Conservation (phyloP, 2,329 filamentous ascomycete species). For the Penicillium sp. region DNA sequence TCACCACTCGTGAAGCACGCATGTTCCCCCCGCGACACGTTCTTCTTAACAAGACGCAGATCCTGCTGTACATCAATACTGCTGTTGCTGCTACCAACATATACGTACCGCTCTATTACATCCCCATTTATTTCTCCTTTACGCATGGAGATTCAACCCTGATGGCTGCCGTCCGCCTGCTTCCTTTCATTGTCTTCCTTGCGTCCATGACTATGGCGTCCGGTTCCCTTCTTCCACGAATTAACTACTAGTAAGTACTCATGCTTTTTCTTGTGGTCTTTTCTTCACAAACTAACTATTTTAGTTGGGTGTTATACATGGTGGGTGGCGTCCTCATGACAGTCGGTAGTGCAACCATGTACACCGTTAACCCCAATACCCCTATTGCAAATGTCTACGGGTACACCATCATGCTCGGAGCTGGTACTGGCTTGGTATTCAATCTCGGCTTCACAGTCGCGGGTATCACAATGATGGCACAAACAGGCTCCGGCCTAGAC, state of each 20-base stretch:
- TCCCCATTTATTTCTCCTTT: neutral
- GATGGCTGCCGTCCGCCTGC: neutral
- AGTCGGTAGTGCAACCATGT: conserved; percentile 21
- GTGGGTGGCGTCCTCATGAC: conserved; percentile 21
- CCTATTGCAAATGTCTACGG: conserved; percentile 21
- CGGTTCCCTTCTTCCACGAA: conserved; percentile 14
- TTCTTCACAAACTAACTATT: neutral
- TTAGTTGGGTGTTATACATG: conserved; percentile 22
- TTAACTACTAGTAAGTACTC: neutral
- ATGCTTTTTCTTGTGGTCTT: neutral
- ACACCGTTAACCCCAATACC: conserved; percentile 18
- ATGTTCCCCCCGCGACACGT: neutral
- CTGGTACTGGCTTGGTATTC: conserved; percentile 19
- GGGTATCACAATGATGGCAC: neutral
- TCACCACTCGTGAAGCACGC: neutral
- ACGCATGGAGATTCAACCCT: neutral
- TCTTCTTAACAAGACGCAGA: conserved; percentile 8
- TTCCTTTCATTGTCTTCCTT: neutral
- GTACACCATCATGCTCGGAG: conserved; percentile 21
- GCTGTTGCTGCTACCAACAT: neutral
- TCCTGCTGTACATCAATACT: neutral
- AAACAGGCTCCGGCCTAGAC: neutral
- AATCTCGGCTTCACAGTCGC: conserved; percentile 20
- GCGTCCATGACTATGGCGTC: neutral
- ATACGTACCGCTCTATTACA: neutral